phyloP scores from a whole-genome alignment of 2,329 filamentous ascomycete genomes.

The Grosmannia penicillata region DNA sequence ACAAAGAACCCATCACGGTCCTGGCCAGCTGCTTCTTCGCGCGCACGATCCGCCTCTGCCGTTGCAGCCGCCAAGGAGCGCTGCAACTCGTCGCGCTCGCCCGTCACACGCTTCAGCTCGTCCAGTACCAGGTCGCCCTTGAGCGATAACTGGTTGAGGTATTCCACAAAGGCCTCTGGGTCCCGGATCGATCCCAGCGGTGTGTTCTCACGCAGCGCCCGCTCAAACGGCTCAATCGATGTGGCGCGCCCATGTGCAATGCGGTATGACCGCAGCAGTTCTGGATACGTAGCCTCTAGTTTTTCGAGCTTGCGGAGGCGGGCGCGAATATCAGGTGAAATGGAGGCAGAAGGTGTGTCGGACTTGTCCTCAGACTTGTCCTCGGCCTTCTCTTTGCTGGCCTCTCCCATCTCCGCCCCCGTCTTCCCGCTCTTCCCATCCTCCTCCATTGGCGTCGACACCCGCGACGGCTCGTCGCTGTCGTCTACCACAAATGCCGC shows the following conservation, averaged over 20 bases:
- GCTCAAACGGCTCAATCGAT: conserved; percentile 86
- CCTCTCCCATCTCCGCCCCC: background rate
- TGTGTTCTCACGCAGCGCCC: conserved; percentile 79
- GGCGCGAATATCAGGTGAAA: conserved; percentile 55
- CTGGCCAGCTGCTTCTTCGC: conserved; percentile 38
- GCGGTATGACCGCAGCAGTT: conserved; percentile 81
- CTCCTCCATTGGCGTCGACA: conserved; percentile 5
- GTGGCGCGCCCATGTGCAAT: conserved; percentile 77
- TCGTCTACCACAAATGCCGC: conserved; percentile 78
- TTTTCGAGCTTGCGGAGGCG: conserved; percentile 81
- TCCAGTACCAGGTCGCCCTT: conserved; percentile 90
- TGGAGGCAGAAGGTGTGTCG: no score
- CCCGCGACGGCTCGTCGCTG: conserved; percentile 50
- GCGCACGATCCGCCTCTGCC: background rate
- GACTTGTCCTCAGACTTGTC: conserved; percentile 12
- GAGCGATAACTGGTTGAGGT: conserved; percentile 70
- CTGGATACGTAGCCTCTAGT: conserved; percentile 79
- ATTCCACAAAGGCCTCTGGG: conserved; percentile 72
- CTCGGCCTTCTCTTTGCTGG: background rate
- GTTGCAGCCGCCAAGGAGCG: conserved; percentile 57
- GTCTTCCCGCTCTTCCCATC: conserved; percentile 1
- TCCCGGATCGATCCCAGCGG: conserved; percentile 81
- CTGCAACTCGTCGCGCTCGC: conserved; percentile 67
- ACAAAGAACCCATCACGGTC: conserved; percentile 70
- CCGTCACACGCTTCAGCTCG: conserved; percentile 74